phyloP scores from a whole-genome alignment of 75 land plant species.

The Pinus tabuliformis region DNA sequence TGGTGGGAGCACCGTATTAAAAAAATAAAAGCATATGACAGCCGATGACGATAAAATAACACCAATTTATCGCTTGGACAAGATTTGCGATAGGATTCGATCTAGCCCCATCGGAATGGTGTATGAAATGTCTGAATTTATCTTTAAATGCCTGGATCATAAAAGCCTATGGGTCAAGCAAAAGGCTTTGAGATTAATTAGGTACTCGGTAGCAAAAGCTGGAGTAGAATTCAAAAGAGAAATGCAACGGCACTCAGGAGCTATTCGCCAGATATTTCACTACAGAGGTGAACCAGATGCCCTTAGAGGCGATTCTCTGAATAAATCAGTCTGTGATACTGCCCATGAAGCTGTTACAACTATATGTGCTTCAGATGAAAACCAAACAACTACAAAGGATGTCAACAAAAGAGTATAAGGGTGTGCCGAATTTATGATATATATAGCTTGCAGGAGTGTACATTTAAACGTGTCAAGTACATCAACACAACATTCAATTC shows the following conservation, averaged over 20 bases:
- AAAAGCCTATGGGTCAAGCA: constrained; percentile 96
- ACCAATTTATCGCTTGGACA: constrained; percentile 91
- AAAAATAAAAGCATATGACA: too few species aligned
- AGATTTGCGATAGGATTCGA: constrained; percentile 80
- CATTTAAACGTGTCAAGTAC: too few species aligned
- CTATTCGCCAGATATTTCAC: constrained; percentile 78
- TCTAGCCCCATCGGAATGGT: constrained; percentile 71
- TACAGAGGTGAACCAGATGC: constrained; percentile 88
- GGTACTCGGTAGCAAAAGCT: constrained; percentile 82
- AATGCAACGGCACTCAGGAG: constrained; percentile 88
- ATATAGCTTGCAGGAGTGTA: too few species aligned
- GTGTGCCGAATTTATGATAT: too few species aligned
- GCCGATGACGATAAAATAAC: constrained; percentile 90
- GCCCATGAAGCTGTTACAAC: constrained; percentile 87
- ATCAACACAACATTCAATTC: too few species aligned
- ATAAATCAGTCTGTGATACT: constrained; percentile 96
- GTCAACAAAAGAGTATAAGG: constrained; percentile 75
- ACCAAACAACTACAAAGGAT: constrained; percentile 59
- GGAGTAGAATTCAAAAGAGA: constrained; percentile 91
- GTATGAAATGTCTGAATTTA: constrained; percentile 83
- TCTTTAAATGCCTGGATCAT: constrained; percentile 84
- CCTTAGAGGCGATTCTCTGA: constrained; percentile 85
- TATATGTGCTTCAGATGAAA: constrained; percentile 75
- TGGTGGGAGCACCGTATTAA: too few species aligned
- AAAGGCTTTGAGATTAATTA: constrained; percentile 93